phyloP scores from a whole-genome alignment of 2,329 filamentous ascomycete species.

The Colletotrichum destructivum region DNA sequence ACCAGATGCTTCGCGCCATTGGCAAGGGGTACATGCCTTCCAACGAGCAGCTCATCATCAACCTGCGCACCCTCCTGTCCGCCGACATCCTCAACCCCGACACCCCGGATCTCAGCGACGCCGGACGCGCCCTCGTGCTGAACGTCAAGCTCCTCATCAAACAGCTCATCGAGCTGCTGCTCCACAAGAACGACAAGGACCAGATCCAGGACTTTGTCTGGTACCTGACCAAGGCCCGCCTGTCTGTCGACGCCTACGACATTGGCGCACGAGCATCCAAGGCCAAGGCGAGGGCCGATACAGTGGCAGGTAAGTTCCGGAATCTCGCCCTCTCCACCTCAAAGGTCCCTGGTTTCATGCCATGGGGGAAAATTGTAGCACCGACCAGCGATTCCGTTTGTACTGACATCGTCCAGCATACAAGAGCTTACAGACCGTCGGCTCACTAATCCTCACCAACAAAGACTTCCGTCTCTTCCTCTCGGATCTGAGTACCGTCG shows the following conservation, averaged over 20 bases:
- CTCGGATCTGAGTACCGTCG: conserved; percentile 83
- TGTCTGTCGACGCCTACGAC: conserved; percentile 77
- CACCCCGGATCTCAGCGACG: conserved; percentile 79
- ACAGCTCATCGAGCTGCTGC: conserved; percentile 85
- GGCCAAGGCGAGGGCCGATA: conserved; percentile 78
- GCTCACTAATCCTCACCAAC: conserved; percentile 89
- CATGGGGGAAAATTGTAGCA: not conserved
- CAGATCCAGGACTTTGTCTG: conserved; percentile 94
- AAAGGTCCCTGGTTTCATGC: too few relatives aligned
- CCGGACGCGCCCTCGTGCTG: conserved; percentile 81
- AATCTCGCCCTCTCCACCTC: not conserved
- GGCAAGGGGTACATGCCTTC: conserved; percentile 92
- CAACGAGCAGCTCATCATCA: conserved; percentile 85
- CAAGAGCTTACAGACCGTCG: conserved; percentile 85
- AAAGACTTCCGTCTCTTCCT: conserved; percentile 91
- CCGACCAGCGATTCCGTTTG: not conserved
- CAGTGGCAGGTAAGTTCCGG: conserved; percentile 72
- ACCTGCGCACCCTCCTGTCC: conserved; percentile 83
- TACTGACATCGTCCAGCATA: conserved; percentile 70
- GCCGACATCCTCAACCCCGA: conserved; percentile 85
- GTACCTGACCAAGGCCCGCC: conserved; percentile 82
- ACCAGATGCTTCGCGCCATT: conserved; percentile 90
- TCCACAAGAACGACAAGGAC: conserved; percentile 86
- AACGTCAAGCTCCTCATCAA: conserved; percentile 81
- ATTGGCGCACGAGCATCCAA: conserved; percentile 73